A percentile compares a stretch with the other conserved stretches of the same genome.
Conservation (phyloP, 306 rosid species). For the Erythrophleum fordii region DNA sequence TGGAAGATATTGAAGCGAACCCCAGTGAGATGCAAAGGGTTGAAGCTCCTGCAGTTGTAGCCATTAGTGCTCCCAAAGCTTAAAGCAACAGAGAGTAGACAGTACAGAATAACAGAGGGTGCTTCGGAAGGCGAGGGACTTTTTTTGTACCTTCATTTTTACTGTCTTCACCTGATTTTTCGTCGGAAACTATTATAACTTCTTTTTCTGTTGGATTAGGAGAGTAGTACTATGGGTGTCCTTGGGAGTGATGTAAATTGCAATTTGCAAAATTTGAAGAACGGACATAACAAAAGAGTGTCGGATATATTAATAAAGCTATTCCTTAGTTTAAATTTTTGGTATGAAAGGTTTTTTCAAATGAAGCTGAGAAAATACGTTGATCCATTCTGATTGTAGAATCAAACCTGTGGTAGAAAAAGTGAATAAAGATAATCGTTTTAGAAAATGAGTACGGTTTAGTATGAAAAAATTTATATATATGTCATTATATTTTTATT, state of each 20-base stretch:
- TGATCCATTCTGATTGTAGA: neutral
- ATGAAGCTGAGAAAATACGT: neutral
- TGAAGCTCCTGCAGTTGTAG: constrained; percentile 35
- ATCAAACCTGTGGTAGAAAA: neutral
- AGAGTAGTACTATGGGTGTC: constrained; percentile 34
- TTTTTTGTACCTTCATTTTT: constrained; percentile 36
- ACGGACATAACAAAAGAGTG: constrained; percentile 1
- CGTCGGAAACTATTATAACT: constrained; percentile 25
- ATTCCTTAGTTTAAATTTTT: neutral
- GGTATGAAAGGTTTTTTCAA: neutral
- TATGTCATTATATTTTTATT: too few relatives aligned
- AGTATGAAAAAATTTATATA: too few relatives aligned
- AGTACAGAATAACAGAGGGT: constrained; percentile 35
- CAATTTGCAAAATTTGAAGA: constrained; percentile 41
- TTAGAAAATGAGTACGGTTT: neutral
- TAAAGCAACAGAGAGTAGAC: constrained; percentile 7
- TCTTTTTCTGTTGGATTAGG: constrained; percentile 33
- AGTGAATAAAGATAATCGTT: neutral
- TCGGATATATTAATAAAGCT: neutral
- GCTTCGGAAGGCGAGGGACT: constrained; percentile 17
- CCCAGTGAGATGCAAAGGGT: constrained; percentile 55
- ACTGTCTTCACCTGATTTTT: constrained; percentile 10
- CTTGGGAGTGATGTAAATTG: constrained; percentile 44
- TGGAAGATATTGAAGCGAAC: constrained; percentile 49
- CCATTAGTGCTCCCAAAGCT: constrained; percentile 45